Evolutionary conservation across 1,284 basidiomycete species (phyloP), one percentile per base, ranked within the genome.

Genomic region (Cryptococcus hybrid): DNA sequence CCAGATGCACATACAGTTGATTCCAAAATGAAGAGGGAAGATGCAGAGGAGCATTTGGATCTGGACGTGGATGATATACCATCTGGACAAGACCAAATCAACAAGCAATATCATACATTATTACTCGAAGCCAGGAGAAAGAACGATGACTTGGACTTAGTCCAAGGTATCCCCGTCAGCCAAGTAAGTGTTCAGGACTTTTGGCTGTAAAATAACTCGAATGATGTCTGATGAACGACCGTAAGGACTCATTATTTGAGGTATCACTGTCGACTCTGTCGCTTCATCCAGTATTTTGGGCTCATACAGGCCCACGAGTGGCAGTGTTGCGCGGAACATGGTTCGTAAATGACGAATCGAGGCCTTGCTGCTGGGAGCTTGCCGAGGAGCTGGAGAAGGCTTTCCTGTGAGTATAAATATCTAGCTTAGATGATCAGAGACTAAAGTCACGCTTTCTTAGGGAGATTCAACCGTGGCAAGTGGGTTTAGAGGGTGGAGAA

Each of bases 221-320:
- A 9, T 7, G 6, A 1, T 3, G 3, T 34, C 52, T 64, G 36
- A 61, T 39, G 4, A 4, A 47, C 12, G 30, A 24, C 18, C 15
- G 15, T 30, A 62, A 79, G 78, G 78, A 79, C 63, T 76, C 74
- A 7, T 64, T 79, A 9, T 79, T 79, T 52, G 78, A 79, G 54
- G 78, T 79, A 18, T 67, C 69, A 9, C 63, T 74, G 35, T 55
- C 61, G 3, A 71, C 66, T 2, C 57, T 71, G 9, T 72, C 80
- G 54, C 69, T 83, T 7, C 75, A 76, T 52, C 82, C 82, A 0
- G 81, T 83, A 30, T 83, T 82, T 66, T 84, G 83, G 83, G 76
- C 75, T 34, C 75, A 81, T 59, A 74, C 76, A 5, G 80, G 79
- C 0, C 72, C 79, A 0, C 69, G 78, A 36, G 78, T 82, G 15